Evolutionary conservation across 164 flowering plant species (phyloP), one percentile per base, ranked within the genome.

Genomic region (Sedum album): DNA sequence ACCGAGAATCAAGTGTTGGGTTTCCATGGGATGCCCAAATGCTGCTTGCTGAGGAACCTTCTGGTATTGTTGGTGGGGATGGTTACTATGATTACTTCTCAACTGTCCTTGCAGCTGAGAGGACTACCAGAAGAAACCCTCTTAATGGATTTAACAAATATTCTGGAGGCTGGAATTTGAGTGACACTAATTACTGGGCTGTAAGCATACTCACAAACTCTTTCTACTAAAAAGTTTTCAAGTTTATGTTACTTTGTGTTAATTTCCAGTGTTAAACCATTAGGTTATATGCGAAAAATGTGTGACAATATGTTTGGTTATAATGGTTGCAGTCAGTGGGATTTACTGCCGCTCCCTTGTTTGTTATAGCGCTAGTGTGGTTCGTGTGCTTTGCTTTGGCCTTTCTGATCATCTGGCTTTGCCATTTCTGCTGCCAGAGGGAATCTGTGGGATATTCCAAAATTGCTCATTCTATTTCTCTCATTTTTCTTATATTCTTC

Each of bases 141-240:
- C 79, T 83, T 4, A 49, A 84, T 69, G 81, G 77, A 14, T 86
- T 86, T 68, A 74, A 76, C 20, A 78, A 41, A 66, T 86, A 86
- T 71, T 78, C 81, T 0, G 80, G 84, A 20, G 91, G 91, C 11
- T 86, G 88, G 88, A 83, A 86, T 70, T 70, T 84, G 70, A 80
- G 78, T 26, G 76, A 84, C 0, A 79, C 53, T 70, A 85, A 83
- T 72, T 86, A 86, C 76, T 86, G 91, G 91, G 87, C 87, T 76
- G 90, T 86, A 73, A 78, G 87, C 39, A 1, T 53, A 31, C 21
- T 26, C 6, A 5, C 38, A 9, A 26, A 7, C 53, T 8, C 30
- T 0, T 17, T 21, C 36, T 23, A 44, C 48, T 13, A 13, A 11
- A n/a, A 3, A n/a, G 14, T 18, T 41, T 33, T 23, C 44, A 36